Base-by-base conservation (phyloP, 495 filamentous ascomycete species). In the Lasiosphaeriaceae sp. region DNA sequence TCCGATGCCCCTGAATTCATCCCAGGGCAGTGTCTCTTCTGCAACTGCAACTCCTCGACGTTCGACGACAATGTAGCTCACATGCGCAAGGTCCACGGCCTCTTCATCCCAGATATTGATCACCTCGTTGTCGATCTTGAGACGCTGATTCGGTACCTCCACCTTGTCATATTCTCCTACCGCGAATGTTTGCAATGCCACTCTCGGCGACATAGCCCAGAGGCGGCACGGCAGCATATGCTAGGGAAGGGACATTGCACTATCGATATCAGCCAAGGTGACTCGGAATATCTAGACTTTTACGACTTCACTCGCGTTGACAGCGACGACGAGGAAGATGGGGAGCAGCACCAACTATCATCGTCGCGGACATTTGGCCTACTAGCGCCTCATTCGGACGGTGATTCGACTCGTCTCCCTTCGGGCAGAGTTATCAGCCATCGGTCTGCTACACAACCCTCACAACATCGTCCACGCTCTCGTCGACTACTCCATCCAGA, bases 171-270 rank as follows among this genome's bases (percentile, higher is more conserved):
- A 2, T 65, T 61, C 21, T 52, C 43, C 11, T 71, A 69, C 47
- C 56, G 60, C 54, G 67, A 73, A 51, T 74, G 71, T 44, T 50
- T 74, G 19, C 67, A 51, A n/a, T 74, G 71, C 41, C 53, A 52
- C 34, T 54, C 55, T 1, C 50, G 34, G 24, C 45, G 65, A 50
- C 55, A 37, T 31, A 65, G 55, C 4, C 57, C 55, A n/a, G 34
- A 58, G 16, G 70, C 55, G 17, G 63, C 59, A 3, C 66, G 64
- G 50, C 57, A 63, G 41, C 70, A 71, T 48, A 73, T 73, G 70
- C 49, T 60, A n/a, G 61, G 56, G 2, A 69, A 70, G 52, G 62
- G 68, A 9, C 70, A 73, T 50, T 73, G 70, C 57, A 69, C 58
- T 21, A 31, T 71, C 21, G 65, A 73, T 52, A 46, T 69, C 0